Conservation (phyloP, 495 filamentous ascomycete species). For the Parathielavia appendiculata region DNA sequence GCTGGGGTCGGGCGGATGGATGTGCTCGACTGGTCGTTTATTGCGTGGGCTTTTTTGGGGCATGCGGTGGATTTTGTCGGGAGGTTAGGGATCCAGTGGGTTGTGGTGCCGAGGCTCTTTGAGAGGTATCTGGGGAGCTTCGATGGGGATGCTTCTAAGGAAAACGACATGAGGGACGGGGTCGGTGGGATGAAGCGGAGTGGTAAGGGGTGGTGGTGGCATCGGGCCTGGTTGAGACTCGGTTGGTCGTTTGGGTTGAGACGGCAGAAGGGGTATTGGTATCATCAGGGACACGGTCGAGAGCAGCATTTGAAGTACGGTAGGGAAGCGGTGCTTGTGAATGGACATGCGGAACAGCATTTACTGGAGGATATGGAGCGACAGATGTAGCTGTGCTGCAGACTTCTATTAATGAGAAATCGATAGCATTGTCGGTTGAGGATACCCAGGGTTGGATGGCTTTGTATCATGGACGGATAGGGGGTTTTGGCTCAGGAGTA, state of each 20-base stretch:
- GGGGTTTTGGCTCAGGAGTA: no score
- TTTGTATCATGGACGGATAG: no score
- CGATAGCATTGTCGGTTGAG: not conserved
- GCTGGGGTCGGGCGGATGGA: not conserved
- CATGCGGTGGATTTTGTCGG: constrained; percentile 18
- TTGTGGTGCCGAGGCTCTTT: constrained; percentile 18
- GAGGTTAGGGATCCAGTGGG: constrained; percentile 11
- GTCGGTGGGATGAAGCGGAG: not conserved
- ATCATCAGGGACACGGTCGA: constrained; percentile 6
- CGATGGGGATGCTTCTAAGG: constrained; percentile 22
- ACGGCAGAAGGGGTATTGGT: constrained; percentile 31
- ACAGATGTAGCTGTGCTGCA: not conserved
- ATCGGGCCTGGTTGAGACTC: constrained; percentile 2
- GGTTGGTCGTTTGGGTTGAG: not conserved
- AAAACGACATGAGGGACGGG: not conserved
- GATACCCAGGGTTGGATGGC: not conserved
- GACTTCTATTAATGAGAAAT: not conserved
- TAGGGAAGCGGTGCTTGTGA: not conserved
- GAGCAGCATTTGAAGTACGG: not conserved
- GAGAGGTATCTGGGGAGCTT: constrained; percentile 33
- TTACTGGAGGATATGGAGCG: constrained; percentile 15
- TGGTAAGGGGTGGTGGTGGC: not conserved
- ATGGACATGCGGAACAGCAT: constrained; percentile 5
- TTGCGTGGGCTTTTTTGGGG: constrained; percentile 21
- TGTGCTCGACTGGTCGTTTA: constrained; percentile 22